Base-by-base conservation (phyloP, 306 rosid species). In the Lathyrus tuberosus region DNA sequence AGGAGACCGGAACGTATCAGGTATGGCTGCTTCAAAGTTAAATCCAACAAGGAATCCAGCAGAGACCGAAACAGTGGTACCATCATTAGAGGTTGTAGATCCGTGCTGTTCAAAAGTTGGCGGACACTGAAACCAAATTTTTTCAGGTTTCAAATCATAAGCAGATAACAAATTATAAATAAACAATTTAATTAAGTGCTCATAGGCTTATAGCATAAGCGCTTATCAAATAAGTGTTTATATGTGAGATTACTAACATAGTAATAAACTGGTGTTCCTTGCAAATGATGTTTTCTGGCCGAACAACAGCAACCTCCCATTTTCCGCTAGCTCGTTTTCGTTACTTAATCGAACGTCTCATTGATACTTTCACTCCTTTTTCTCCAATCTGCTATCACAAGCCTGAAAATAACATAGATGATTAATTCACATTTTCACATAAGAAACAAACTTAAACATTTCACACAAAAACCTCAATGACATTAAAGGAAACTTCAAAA, bases 281-380 rank as follows among this genome's bases (percentile, higher is more conserved):
- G 86, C 73, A 83, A 69, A 71, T 80, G 91, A 80, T 87, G 80
- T 82, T 88, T 91, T 82, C 96, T 82, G 33, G 92, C 82, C 70
- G 92, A 86, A 85, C 92, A 83, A 80, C 97, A 91, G 77, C 97
- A 91, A 62, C 92, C 89, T 72, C 97, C 96, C 97, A 91, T 91
- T 82, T 76, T 74, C 69, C 22, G 30, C 65, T 69, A 58, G 67
- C 46, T 82, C 44, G 40, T 49, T 72, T 67, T 40, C 63, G 56
- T 74, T 69, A 78, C 70, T 78, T 61, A 62, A 63, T 70, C 79
- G 70, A 86, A 82, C 64, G 72, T 65, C 67, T 35, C 71, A 59
- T 40, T 54, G 62, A 76, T 10, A 11, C 63, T 64, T 35, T 78
- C 82, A 72, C 69, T 52, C 26, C 68, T 60, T 79, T 82, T 86